Evolutionary conservation across 345 rosid genomes (phyloP), one percentile per base, ranked within the genome.

Genomic region (Syzygium grande): DNA sequence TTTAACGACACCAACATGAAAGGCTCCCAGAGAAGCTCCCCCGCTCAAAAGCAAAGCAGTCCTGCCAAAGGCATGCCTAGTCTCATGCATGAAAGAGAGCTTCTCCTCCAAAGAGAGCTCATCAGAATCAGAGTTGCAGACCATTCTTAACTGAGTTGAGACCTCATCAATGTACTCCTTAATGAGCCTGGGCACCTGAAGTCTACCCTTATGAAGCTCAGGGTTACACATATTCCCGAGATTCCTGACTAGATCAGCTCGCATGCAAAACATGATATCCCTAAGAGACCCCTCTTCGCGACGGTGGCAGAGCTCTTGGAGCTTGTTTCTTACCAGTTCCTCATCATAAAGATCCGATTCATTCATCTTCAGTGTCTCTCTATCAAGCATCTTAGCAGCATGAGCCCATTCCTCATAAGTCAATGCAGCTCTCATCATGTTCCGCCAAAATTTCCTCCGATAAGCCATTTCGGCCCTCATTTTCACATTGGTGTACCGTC

Each of bases 391-490:
- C 93, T 95, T 97, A 52, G 99, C 98, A 84, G 98, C 98, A 91
- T 97, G 99, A 88, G 98, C 94, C 99, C 99, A 98, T 85, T 98
- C 99, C 92, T 98, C 99, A 46, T 97, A 95, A 52, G 98, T 96
- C 93, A 96, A 89, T 25, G 99, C 99, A 43, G 92, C 78, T n/a
- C 98, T 94, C 99, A 95, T 98, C 99, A 96, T 94, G 52, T 97
- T 97, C 94, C 99, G 94, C 99, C 99, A 98, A 87, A 97, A 98
- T 51, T 98, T 98, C 92, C 99, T 94, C 87, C 97, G 63, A 65
- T 97, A 98, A 6, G 95, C 99, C 97, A 95, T 93, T 84, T 98
- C 99, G 2, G 99, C 99, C 92, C 93, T 96, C 23, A 85, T 4
- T 49, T 98, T 98, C 17, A 98, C 99, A 86, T 92, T 93, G 1